These are phyloP conservation scores for Acanthamoeba quina DNA, from an alignment of 208 protist species.

Conservation along the genomic window DNA sequence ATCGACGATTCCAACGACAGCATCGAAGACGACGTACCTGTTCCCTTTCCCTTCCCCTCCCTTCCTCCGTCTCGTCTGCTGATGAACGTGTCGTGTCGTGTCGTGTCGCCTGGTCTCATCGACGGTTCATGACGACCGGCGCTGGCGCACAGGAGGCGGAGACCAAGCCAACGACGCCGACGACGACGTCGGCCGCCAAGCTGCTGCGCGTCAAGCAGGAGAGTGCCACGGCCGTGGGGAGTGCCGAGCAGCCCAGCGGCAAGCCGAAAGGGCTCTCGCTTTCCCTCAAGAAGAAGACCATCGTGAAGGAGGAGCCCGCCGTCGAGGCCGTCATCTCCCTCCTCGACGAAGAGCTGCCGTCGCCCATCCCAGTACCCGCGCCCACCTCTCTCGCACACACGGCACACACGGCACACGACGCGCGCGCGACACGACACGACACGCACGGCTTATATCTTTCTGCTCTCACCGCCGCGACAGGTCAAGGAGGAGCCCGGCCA, in stretches of 20 bases:
- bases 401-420: no score
- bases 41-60: background rate
- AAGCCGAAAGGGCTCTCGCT: background rate
- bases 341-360: background rate
- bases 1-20: conserved; percentile 9
- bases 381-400: background rate
- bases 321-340: conserved; percentile 1
- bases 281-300: background rate
- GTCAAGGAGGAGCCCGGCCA: background rate
- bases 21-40: conserved; percentile 19
- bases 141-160: no score
- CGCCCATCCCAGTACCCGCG: background rate
- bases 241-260: background rate
- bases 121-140: no score
- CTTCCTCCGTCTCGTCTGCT: background rate
- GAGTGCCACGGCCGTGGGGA: background rate
- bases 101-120: no score
- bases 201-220: no score
- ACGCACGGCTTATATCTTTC: no score
- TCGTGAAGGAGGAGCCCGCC: background rate
- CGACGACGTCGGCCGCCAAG: no score
- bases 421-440: no score
- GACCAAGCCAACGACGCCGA: no score
- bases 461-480: background rate
- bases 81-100: no score